These are phyloP conservation scores for Suillus bovinus DNA, from an alignment of 768 basidiomycete species.

Conservation along the genomic window DNA sequence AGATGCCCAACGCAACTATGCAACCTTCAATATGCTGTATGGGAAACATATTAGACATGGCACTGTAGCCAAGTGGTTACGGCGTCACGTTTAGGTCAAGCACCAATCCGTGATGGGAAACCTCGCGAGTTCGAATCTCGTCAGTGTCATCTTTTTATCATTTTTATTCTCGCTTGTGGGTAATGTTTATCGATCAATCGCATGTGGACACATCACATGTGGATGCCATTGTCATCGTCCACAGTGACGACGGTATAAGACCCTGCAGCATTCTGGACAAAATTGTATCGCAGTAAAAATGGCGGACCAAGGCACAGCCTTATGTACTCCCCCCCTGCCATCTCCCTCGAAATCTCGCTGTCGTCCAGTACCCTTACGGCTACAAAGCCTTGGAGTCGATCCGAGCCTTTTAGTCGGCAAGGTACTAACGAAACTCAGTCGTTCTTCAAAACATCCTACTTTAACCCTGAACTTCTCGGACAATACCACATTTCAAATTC, in stretches of 20 bases:
- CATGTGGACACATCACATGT: constrained; percentile 11
- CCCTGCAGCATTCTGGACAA: neutral
- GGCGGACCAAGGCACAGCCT: constrained; percentile 13
- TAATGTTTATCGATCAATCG: constrained; percentile 5
- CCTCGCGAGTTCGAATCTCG: constrained; percentile 63
- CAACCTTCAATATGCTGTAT: neutral
- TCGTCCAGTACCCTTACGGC: constrained; percentile 38
- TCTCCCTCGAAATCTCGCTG: constrained; percentile 29
- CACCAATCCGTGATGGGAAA: constrained; percentile 54
- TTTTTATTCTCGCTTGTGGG: constrained; percentile 10
- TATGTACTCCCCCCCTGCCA: constrained; percentile 19
- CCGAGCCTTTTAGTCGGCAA: constrained; percentile 47
- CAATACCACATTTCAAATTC: constrained; percentile 45
- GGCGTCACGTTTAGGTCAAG: constrained; percentile 56
- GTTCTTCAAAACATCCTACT: constrained; percentile 45
- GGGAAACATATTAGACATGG: constrained; percentile 17
- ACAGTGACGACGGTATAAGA: constrained; percentile 4
- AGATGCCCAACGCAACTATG: neutral
- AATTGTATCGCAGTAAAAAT: neutral
- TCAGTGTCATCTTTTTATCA: constrained; percentile 46
- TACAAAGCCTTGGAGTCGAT: constrained; percentile 35
- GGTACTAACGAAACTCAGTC: constrained; percentile 38
- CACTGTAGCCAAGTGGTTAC: constrained; percentile 63
- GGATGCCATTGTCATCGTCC: constrained; percentile 6
- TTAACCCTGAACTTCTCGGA: constrained; percentile 51